Evolutionary conservation across 306 rosid genomes (phyloP), one percentile per base, ranked within the genome.

Genomic region (Prunus campanulata): DNA sequence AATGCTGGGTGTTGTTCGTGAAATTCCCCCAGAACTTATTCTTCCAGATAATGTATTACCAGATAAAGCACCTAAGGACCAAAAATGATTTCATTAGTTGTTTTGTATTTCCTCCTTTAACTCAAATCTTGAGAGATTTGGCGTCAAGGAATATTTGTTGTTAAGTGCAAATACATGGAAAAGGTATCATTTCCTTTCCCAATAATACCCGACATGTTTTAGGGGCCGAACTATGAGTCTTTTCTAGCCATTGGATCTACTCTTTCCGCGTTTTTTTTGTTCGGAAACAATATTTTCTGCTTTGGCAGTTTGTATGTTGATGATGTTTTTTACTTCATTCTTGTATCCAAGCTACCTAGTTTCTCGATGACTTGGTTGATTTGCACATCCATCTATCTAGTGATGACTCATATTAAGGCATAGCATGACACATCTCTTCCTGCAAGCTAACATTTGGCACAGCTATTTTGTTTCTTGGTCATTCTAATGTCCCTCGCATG

Each of bases 11-110:
- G 91, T 81, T 72, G 93, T 80, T 65, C 88, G 80, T 63, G 92
- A 93, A 80, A 88, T 83, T 12, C 88, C 91, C 55, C 81, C 89
- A 66, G 93, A 91, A 78, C 88, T 86, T 68, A 79, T 82, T 79
- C 84, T 78, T 74, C 89, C 90, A 2, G 89, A 91, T 72, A 89
- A 90, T 65, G 83, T 93, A 81, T 85, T 90, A 60, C 93, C 92
- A 54, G 86, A 84, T 69, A 90, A 92, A 83, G 84, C 83, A 68
- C 79, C 79, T 50, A 90, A 89, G 74, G 81, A 84, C 81, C 60
- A 27, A 62, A 74, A 27, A 47, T 61, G 49, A 47, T 52, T 75
- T 55, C 27, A 62, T 75, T 69, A 67, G 30, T 81, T 83, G 74
- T 12, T 70, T 78, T 74, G 22, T 71, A 30, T 24, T 60, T 62